A percentile compares a stretch with the other conserved stretches of the same genome.
Evolutionary conservation across 2,329 filamentous ascomycete species (phyloP).

Genomic region (Microcera coccophila): DNA sequence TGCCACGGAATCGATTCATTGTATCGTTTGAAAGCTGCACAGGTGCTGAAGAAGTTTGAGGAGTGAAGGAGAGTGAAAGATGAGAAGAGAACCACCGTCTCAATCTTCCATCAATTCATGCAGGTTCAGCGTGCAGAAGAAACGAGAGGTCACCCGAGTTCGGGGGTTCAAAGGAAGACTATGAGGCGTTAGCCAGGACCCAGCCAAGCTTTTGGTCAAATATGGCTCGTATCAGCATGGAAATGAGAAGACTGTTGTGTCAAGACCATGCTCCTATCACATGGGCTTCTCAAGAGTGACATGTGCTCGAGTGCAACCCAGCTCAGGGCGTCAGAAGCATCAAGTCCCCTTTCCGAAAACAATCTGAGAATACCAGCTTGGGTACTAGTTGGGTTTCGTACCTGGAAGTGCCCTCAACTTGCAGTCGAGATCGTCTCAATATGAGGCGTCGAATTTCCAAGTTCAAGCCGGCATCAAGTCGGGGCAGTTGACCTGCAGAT

Average conservation of each 20-base stretch:
- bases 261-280: no score
- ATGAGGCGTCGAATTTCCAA: constrained; percentile 1
- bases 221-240: no score
- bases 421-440: constrained; percentile 1
- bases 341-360: no score
- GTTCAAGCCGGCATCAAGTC: constrained; percentile 8
- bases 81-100: constrained; percentile 3
- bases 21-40: constrained; percentile 11
- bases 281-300: no score
- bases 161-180: no score
- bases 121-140: no score
- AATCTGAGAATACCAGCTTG: neutral
- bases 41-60: neutral
- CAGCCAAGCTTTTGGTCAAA: no score
- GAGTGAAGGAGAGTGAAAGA: constrained; percentile 1
- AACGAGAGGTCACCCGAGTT: no score
- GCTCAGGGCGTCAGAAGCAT: no score
- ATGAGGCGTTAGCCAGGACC: no score
- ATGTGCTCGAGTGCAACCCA: no score
- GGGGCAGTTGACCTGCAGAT: constrained; percentile 1
- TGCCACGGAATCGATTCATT: constrained; percentile 76
- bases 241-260: no score
- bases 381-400: constrained; percentile 9
- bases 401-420: constrained; percentile 13
- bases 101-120: constrained; percentile 23